Conservation (phyloP, 2,329 filamentous ascomycete species). For the Fusarium redolens region DNA sequence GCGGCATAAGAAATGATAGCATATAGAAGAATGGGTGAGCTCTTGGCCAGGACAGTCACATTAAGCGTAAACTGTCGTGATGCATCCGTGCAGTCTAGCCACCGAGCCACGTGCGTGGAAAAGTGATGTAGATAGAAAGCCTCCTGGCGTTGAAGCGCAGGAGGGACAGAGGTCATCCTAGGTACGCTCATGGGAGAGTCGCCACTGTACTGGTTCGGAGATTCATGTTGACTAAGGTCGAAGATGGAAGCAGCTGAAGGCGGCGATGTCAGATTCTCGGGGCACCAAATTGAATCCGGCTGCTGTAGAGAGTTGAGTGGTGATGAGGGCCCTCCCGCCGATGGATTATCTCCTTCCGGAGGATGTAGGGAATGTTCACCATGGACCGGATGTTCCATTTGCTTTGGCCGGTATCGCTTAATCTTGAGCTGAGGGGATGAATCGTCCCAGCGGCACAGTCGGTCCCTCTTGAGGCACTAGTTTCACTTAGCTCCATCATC, state of each 20-base stretch:
- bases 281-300: neutral
- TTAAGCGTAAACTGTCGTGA: conserved; percentile 31
- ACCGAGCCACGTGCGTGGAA: conserved; percentile 23
- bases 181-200: neutral
- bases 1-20: conserved; percentile 6
- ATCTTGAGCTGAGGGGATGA: neutral
- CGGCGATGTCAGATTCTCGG: neutral
- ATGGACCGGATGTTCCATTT: neutral
- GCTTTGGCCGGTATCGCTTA: neutral
- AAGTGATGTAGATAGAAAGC: conserved; percentile 25
- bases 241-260: neutral
- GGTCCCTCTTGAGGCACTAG: conserved; percentile 1
- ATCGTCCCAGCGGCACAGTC: neutral
- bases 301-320: neutral
- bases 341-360: neutral
- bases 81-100: conserved; percentile 36
- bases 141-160: neutral
- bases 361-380: neutral
- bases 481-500: neutral
- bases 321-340: neutral
- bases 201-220: conserved; percentile 1
- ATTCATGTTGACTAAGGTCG: neutral
- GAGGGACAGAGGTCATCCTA: neutral
- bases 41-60: conserved; percentile 11
- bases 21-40: conserved; percentile 1